Evolutionary conservation across 805 yeast species (phyloP).

Genomic region (Priceomyces melissophilus): DNA sequence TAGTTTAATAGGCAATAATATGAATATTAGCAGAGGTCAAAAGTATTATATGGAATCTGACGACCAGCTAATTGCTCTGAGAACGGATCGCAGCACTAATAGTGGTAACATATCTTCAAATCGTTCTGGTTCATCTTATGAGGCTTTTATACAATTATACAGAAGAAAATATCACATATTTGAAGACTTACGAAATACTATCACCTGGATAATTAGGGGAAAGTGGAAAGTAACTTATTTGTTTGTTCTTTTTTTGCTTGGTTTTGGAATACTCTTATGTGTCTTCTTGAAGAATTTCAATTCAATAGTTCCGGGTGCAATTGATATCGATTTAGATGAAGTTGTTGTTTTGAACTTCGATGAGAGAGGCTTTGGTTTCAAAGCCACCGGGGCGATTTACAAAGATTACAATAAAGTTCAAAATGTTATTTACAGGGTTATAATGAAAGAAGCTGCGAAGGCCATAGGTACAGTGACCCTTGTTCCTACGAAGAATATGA

Average conservation of each 20-base stretch:
- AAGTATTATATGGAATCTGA: no score
- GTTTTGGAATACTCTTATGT: slow-evolving; percentile 7
- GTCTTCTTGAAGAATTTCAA: slow-evolving; percentile 10
- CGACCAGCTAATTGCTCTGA: no score
- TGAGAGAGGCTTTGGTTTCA: slow-evolving; percentile 25
- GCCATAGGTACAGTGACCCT: slow-evolving; percentile 22
- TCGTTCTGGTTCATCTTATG: no score
- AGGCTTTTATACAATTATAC: no score
- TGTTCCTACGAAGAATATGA: slow-evolving; percentile 16
- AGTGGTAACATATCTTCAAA: no score
- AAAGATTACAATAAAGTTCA: slow-evolving; percentile 26
- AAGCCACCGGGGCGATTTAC: slow-evolving; percentile 21
- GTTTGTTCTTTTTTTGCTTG: slow-evolving; percentile 5
- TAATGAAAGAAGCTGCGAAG: slow-evolving; percentile 18
- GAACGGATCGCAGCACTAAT: no score
- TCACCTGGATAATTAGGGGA: no score
- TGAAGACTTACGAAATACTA: slow-evolving; percentile 6
- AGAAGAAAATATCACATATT: not conserved
- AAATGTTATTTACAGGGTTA: slow-evolving; percentile 17
- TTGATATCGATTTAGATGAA: slow-evolving; percentile 20
- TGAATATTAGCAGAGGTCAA: no score
- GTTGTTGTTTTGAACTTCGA: slow-evolving; percentile 21
- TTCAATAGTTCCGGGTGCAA: slow-evolving; percentile 15
- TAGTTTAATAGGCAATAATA: no score
- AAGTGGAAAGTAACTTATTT: slow-evolving; percentile 3